Evolutionary conservation across 371 early-diverging fungal species (phyloP), one percentile per base, ranked within the genome.

Genomic region (Rhizomucor pusillus): DNA sequence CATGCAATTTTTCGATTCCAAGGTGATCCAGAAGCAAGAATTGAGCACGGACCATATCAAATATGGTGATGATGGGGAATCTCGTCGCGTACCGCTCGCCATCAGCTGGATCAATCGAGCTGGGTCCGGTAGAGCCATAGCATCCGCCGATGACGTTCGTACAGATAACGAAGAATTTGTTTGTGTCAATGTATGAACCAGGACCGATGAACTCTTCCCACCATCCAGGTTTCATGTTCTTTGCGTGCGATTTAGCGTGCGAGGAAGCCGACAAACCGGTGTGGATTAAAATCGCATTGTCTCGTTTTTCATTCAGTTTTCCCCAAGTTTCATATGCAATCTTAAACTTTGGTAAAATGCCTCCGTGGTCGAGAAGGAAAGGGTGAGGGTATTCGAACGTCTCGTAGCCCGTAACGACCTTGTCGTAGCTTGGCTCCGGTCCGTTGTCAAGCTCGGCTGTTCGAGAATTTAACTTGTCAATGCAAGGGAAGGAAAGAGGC

Each of bases 201-300:
- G 92, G 89, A 0, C 92, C 97, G 50, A 97, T 97, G 59, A 97
- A 97, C 62, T 88, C 85, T 63, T 97, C 96, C 98, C 98, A 97
- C 98, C 98, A 97, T 22, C 98, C 98, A 3, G 89, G 84, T 13
- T 80, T 76, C n/a, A 59, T 65, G 67, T 95, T 94, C 22, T 75
- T 76, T 20, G 69, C 77, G 52, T 91, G 90, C 46, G 90, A 90
- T 57, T 83, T 87, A 34, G 93, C 93, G 52, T 92, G 93, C 4
- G 88, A 88, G 45, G 86, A 87, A 14, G 86, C 91, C 12, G 91
- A 91, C 25, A 92, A 75, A 22, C 98, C 94, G 18, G 93, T 93
- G 65, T 92, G 91, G 36, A 92, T 78, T 52, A 92, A 68, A 48
- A 92, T 92, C 5, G 81, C 90, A 65, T 92, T 92, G 52, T 79